These are phyloP conservation scores for Geotrichum histeridarum DNA, from an alignment of 1,139 yeast species.

Conservation along the genomic window DNA sequence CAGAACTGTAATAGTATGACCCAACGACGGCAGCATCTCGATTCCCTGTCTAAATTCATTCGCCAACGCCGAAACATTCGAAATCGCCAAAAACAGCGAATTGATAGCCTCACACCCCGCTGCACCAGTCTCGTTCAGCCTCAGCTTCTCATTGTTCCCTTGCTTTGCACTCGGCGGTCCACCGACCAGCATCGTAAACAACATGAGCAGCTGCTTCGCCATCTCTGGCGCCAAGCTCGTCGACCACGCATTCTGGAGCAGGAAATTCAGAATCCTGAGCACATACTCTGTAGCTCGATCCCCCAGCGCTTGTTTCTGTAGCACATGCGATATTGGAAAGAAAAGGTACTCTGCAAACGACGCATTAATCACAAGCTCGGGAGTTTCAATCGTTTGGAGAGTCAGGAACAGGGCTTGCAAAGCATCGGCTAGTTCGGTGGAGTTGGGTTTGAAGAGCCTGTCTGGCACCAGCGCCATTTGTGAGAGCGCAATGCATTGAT, in stretches of 20 bases:
- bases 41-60: slow-evolving; percentile 13
- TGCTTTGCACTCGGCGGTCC: slow-evolving; percentile 37
- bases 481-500: slow-evolving; percentile 42
- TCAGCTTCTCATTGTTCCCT: slow-evolving; percentile 21
- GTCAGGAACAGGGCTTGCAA: slow-evolving; percentile 25
- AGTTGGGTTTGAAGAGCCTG: slow-evolving; percentile 34
- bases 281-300: slow-evolving; percentile 45
- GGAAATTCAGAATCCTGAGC: slow-evolving; percentile 40
- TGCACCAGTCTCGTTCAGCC: slow-evolving; percentile 38
- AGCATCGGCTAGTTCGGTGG: slow-evolving; percentile 33
- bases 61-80: slow-evolving; percentile 18
- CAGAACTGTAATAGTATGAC: slow-evolving; percentile 45
- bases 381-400: slow-evolving; percentile 21
- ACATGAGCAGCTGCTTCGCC: slow-evolving; percentile 48
- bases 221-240: slow-evolving; percentile 40
- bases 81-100: slow-evolving; percentile 38
- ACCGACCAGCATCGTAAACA: slow-evolving; percentile 46
- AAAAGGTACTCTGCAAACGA: slow-evolving; percentile 58
- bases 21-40: slow-evolving; percentile 42
- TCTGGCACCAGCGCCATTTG: slow-evolving; percentile 42
- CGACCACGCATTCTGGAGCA: slow-evolving; percentile 49
- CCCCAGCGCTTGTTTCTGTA: slow-evolving; percentile 42
- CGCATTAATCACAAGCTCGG: slow-evolving; percentile 32
- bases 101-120: slow-evolving; percentile 42
- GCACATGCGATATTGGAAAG: slow-evolving; percentile 52